Evolutionary conservation across 2,329 filamentous ascomycete genomes (phyloP).

Genomic region (Pseudohalonectria lignicola): DNA sequence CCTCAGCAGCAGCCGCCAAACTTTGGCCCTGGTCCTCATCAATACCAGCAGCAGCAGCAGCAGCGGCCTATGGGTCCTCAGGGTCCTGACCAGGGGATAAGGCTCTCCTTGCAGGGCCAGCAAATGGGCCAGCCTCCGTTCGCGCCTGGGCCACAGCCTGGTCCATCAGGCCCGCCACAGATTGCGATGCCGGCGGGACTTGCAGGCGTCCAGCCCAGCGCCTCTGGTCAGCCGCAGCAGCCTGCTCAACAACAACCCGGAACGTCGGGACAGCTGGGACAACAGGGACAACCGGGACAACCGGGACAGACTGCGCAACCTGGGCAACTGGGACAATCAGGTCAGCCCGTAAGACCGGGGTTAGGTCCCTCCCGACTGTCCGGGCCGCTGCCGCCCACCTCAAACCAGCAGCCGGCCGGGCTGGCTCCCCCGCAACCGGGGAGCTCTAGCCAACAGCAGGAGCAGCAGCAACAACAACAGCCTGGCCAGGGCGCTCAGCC

Average conservation of each 20-base stretch:
- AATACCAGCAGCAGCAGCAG: background rate
- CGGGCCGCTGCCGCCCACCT: too few relatives aligned
- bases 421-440: too few relatives aligned
- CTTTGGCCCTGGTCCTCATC: background rate
- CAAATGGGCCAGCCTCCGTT: background rate
- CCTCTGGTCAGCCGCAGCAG: background rate
- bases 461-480: constrained; percentile 1
- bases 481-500: background rate
- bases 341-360: too few relatives aligned
- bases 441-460: background rate
- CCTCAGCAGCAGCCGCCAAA: background rate
- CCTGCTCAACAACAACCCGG: too few relatives aligned
- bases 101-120: too few relatives aligned
- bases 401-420: too few relatives aligned
- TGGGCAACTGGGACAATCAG: too few relatives aligned
- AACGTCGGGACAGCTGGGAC: too few relatives aligned
- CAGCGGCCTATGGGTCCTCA: background rate
- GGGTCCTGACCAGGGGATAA: background rate
- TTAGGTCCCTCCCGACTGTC: too few relatives aligned
- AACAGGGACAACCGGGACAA: too few relatives aligned
- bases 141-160: background rate
- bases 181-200: background rate
- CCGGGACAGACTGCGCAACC: too few relatives aligned
- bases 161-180: too few relatives aligned
- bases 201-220: background rate